Base-by-base conservation (phyloP, 2,329 filamentous ascomycete species). In the Xylaria sp. region DNA sequence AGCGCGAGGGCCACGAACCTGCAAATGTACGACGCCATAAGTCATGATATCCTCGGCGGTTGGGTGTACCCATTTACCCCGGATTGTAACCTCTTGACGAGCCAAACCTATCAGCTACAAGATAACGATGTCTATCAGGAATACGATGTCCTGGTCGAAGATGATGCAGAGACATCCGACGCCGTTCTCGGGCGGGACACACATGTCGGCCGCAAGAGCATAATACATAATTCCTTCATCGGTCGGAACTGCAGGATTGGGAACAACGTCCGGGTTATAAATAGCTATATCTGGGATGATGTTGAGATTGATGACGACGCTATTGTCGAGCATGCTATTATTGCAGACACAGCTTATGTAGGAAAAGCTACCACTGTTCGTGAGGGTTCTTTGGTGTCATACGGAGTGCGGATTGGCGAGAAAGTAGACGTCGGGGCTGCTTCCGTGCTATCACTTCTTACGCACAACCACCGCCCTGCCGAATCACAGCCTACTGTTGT, bases 31-130 rank as follows among this genome's bases (percentile, higher is more conserved):
- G 94, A 97, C 76, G 89, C 94, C 37, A 89, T 99, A 63, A 94
- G 90, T 79, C 91, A 90, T 76, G 95, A 98, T 78, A 88, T 98
- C n/a, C 85, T 97, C 15, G 89, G 89, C 57, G 87, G 94, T 67
- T 97, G 94, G 93, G 91, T 94, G 10, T 96, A 94, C 76, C 95
- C 96, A 1, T 86, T 98, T 51, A 92, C 93, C 66, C 95, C 95
- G 1, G 94, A 98, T 78, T 94, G 90, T 78, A 98, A 98, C 76
- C 82, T 98, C 25, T 83, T 96, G 1, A 87, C 89, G 1, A 91
- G 89, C 51, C 93, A 97, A 74, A 90, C 89, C 1, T 98, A 96
- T 80, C 88, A 89, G 72, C 85, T 91, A 65, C 86, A 88, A 67
- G 89, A 89, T 69, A 88, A 91, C 34, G 90, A 89, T 46, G 86